A percentile compares a stretch with the other conserved stretches of the same genome.
phyloP scores from a whole-genome alignment of 805 yeast genomes.

The Starmerella roubikii region DNA sequence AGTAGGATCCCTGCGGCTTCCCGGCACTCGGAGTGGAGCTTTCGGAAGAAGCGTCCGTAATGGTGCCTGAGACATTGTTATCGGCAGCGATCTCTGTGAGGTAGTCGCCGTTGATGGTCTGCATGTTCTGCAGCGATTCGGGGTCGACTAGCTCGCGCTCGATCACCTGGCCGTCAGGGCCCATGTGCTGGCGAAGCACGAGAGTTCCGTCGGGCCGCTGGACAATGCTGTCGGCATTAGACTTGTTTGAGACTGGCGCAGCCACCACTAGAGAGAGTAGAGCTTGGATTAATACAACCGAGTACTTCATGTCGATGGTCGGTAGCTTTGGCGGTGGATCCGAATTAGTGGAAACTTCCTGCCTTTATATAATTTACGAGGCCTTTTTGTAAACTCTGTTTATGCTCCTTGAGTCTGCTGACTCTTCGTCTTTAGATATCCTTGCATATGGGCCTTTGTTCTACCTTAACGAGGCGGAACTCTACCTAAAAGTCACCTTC shows the following conservation, averaged over 20 bases:
- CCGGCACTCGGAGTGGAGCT: not conserved
- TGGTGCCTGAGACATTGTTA: not conserved
- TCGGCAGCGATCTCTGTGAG: no score
- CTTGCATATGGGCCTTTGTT: no score
- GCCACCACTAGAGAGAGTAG: slow-evolving; percentile 15
- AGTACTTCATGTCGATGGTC: slow-evolving; percentile 3
- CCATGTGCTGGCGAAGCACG: slow-evolving; percentile 6
- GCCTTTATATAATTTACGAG: not conserved
- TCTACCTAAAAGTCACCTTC: no score
- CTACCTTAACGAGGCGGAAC: no score
- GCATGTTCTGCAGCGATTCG: slow-evolving; percentile 3
- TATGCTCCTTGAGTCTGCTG: no score
- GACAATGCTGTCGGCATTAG: slow-evolving; percentile 5
- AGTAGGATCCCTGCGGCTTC: not conserved
- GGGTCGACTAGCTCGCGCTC: slow-evolving; percentile 2
- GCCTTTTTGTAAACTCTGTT: no score
- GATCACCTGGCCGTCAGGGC: not conserved
- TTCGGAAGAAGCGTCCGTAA: not conserved
- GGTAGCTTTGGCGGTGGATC: not conserved
- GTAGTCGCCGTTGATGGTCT: slow-evolving; percentile 4
- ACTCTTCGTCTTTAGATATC: no score
- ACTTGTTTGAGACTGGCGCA: slow-evolving; percentile 10
- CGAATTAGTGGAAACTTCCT: not conserved
- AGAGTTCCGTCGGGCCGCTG: slow-evolving; percentile 13
- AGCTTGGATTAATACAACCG: slow-evolving; percentile 12